A percentile compares a stretch with the other conserved stretches of the same genome.
phyloP scores from a whole-genome alignment of 2,329 filamentous ascomycete genomes.

The Berkeleyomyces rouxiae region DNA sequence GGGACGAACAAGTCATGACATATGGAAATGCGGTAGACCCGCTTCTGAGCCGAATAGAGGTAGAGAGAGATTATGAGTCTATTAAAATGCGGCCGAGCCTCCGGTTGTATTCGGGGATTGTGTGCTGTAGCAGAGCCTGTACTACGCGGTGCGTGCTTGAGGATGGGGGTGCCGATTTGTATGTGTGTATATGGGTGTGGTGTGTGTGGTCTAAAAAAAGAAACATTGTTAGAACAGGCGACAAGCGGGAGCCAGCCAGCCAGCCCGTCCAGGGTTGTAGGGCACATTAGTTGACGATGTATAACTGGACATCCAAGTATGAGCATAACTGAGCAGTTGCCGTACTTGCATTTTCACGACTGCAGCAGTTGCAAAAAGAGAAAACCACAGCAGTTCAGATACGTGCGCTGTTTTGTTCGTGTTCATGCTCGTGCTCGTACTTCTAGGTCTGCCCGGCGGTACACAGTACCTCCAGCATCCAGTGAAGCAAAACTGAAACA shows the following conservation, averaged over 20 bases:
- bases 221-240: not conserved
- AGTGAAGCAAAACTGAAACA: not conserved
- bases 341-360: no score
- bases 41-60: no score
- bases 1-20: no score
- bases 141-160: no score
- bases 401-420: no score
- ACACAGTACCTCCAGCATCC: not conserved
- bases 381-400: no score
- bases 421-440: no score
- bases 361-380: no score
- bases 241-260: not conserved
- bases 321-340: no score
- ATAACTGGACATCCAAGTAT: no score
- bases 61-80: not conserved
- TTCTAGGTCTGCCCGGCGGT: not conserved
- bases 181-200: not conserved
- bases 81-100: not conserved
- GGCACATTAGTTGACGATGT: not conserved
- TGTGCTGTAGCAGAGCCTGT: not conserved
- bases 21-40: no score
- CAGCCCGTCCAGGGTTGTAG: not conserved
- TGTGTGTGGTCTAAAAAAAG: not conserved
- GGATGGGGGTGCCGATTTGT: no score
- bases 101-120: not conserved